Base-by-base conservation (phyloP, 768 basidiomycete genomes). In the Pisolithus marmoratus region DNA sequence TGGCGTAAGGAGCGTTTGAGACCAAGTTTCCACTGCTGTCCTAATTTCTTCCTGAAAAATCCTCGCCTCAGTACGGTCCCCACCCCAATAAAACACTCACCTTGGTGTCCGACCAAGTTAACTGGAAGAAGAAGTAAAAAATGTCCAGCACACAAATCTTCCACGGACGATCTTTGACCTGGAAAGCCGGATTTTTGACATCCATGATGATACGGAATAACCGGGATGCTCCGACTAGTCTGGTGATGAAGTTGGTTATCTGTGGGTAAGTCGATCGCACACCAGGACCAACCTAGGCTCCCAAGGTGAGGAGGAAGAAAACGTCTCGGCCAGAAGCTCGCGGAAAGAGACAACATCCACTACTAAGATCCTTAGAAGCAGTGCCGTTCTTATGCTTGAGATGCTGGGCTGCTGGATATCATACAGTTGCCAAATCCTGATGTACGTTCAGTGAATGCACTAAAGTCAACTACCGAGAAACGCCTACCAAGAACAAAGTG, bases 391-490 rank as follows among this genome's bases (percentile, higher is more conserved):
- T 22, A 82, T 70, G 36, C 70, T 63, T 8, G 77, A 76, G 9
- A 87, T 64, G n/a, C 79, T 78, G 14, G 74, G 73, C 4, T 66
- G 62, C 55, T 85, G 81, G n/a, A 83, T 73, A 45, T 73, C 77
- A 62, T 88, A 89, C 52, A 84, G 76, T 43, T 76, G 73, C 86
- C 87, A 90, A 22, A 77, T 74, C 60, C 88, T 90, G 52, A 45
- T 7, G 12, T 38, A 29, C 4, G 41, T 24, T 50, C 34, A 40
- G 48, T 40, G 51, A 52, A 19, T 20, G 46, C 23, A 27, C 48
- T 36, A 24, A 5, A 34, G 40, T n/a, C 7, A 12, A 7, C 34
- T 31, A 22, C 42, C 22, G 26, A 44, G 38, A 43, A 11, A 26
- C 43, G 27, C 42, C 52, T 61, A 89, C 87, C 85, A 87, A 26